Evolutionary conservation across 345 rosid genomes (phyloP).

Genomic region (Gossypium turneri): DNA sequence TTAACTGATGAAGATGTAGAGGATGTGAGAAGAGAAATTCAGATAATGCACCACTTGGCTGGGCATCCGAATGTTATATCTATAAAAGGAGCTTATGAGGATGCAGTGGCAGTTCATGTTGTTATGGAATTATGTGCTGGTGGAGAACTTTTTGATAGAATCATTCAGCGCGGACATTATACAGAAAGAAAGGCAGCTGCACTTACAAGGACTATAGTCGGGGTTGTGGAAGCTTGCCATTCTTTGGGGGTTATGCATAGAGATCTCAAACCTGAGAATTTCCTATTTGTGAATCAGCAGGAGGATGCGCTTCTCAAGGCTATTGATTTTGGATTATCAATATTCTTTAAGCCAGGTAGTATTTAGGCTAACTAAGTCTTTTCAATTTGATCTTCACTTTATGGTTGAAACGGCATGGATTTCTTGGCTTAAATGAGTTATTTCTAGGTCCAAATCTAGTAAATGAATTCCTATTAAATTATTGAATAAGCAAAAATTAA

Average conservation of each 20-base stretch:
- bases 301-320: constrained; percentile 80
- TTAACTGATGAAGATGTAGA: constrained; percentile 74
- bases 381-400: neutral
- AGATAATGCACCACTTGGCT: constrained; percentile 88
- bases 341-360: constrained; percentile 86
- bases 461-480: neutral
- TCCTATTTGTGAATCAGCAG: constrained; percentile 56
- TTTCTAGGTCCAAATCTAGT: neutral
- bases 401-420: neutral
- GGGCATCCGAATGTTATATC: constrained; percentile 82
- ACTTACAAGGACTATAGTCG: constrained; percentile 74
- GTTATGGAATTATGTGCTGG: constrained; percentile 89
- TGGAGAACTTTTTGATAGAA: constrained; percentile 88
- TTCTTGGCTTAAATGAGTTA: neutral
- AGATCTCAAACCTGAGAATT: constrained; percentile 89
- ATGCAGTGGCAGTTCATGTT: constrained; percentile 75
- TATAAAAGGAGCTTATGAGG: constrained; percentile 80
- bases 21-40: constrained; percentile 86
- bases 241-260: constrained; percentile 91
- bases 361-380: neutral
- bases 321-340: constrained; percentile 79
- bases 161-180: constrained; percentile 80
- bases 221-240: constrained; percentile 86
- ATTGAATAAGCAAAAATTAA: neutral
- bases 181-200: constrained; percentile 84